Percentiles rank a stretch among this genome's conserved stretches.
Conservation (phyloP, 1,284 basidiomycete species). For the Inonotus obliquus region DNA sequence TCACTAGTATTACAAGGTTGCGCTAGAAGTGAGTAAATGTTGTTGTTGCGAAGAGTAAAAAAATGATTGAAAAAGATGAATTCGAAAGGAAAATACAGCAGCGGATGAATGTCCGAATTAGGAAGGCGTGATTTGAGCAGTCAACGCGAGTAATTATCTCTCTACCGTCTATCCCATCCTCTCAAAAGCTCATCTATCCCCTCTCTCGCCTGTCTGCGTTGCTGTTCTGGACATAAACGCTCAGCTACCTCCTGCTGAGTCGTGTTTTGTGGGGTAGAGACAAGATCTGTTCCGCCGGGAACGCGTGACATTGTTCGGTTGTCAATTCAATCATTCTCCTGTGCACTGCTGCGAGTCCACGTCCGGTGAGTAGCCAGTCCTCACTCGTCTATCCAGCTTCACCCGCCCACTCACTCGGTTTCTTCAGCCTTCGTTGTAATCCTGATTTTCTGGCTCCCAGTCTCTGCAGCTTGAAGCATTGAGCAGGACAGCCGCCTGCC, state of each 20-base stretch:
- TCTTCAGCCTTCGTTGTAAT: not conserved
- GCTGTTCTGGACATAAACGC: not conserved
- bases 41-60: not conserved
- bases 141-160: not conserved
- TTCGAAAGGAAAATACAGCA: not conserved
- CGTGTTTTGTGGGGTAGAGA: not conserved
- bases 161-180: not conserved
- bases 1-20: not conserved
- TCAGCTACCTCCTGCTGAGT: not conserved
- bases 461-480: not conserved
- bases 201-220: not conserved
- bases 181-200: not conserved
- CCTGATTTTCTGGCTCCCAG: not conserved
- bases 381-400: not conserved
- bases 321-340: constrained; percentile 10
- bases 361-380: not conserved
- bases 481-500: constrained; percentile 4
- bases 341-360: not conserved
- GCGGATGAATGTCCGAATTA: not conserved
- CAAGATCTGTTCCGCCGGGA: not conserved
- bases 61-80: not conserved
- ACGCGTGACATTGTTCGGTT: constrained; percentile 6
- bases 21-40: not conserved
- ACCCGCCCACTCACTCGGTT: not conserved
- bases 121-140: constrained; percentile 5